Evolutionary conservation across 202 grass and related monocot genomes (phyloP).

Genomic region (Carex sylvatica): DNA sequence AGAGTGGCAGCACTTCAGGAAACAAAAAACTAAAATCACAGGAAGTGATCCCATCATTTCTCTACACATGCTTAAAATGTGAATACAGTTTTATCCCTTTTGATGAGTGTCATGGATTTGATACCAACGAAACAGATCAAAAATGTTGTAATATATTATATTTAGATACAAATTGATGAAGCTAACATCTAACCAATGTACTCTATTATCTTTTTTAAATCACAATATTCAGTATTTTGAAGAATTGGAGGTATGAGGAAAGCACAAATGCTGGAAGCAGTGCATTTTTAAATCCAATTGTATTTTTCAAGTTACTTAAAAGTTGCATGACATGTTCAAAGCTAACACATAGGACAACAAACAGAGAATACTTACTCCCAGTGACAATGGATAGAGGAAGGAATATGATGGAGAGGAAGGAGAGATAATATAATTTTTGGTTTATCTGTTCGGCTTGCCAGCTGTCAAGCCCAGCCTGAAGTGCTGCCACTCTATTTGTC

Average conservation of each 20-base stretch:
- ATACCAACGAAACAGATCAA: neutral
- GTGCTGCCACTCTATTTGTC: slow-evolving; percentile 73
- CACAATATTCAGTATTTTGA: neutral
- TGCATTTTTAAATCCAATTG: too few species aligned
- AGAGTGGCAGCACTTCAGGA: slow-evolving; percentile 82
- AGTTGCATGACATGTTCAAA: neutral
- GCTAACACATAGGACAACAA: too few species aligned
- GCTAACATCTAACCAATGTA: neutral
- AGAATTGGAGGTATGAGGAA: neutral
- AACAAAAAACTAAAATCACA: neutral
- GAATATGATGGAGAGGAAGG: slow-evolving; percentile 90
- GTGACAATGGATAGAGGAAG: slow-evolving; percentile 94
- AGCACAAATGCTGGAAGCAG: too few species aligned
- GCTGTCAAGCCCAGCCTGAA: slow-evolving; percentile 93
- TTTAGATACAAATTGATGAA: neutral
- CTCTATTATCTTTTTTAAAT: neutral
- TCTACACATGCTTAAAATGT: neutral
- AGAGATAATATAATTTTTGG: slow-evolving; percentile 89
- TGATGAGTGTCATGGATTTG: neutral
- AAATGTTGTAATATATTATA: neutral
- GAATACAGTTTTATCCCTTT: neutral
- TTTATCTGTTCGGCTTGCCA: slow-evolving; percentile 99
- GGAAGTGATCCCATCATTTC: neutral
- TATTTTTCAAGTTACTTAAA: neutral
- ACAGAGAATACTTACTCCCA: slow-evolving; percentile 47